phyloP scores from a whole-genome alignment of 2,329 filamentous ascomycete species.

The Venturia carpophila region DNA sequence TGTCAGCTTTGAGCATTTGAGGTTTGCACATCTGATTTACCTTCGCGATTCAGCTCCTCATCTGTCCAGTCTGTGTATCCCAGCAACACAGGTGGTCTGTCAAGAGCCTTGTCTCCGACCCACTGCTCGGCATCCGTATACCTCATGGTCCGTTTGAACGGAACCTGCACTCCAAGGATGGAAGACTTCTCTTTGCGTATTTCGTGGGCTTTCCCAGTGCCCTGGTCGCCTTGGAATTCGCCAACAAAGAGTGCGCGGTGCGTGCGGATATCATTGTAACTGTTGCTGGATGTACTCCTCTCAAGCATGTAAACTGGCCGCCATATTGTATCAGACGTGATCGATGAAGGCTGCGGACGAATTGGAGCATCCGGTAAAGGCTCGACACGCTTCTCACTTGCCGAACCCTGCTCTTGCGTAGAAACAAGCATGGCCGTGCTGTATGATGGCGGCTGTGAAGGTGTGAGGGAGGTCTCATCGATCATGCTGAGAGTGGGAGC shows the following conservation, averaged over 20 bases:
- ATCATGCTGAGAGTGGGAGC: neutral
- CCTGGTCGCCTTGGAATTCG: neutral
- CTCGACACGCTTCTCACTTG: neutral
- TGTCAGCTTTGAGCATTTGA: neutral
- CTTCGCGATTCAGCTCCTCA: neutral
- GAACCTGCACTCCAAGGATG: neutral
- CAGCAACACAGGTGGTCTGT: neutral
- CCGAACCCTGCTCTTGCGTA: neutral
- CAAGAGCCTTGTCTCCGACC: neutral
- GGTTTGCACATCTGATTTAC: neutral
- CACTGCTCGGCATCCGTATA: neutral
- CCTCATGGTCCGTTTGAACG: neutral
- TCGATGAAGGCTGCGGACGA: neutral
- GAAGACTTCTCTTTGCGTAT: neutral
- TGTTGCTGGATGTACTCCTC: neutral
- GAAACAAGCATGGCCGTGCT: neutral
- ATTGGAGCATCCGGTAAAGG: neutral
- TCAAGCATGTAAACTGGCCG: neutral
- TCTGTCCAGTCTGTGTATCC: conserved; percentile 1
- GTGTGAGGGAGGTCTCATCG: neutral
- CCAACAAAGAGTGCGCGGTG: neutral
- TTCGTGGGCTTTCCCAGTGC: neutral
- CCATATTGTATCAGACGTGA: neutral
- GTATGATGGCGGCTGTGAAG: neutral
- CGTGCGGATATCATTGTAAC: neutral